These are phyloP conservation scores for Catunica adiposa DNA, from an alignment of 2,329 filamentous ascomycete genomes.

Conservation along the genomic window DNA sequence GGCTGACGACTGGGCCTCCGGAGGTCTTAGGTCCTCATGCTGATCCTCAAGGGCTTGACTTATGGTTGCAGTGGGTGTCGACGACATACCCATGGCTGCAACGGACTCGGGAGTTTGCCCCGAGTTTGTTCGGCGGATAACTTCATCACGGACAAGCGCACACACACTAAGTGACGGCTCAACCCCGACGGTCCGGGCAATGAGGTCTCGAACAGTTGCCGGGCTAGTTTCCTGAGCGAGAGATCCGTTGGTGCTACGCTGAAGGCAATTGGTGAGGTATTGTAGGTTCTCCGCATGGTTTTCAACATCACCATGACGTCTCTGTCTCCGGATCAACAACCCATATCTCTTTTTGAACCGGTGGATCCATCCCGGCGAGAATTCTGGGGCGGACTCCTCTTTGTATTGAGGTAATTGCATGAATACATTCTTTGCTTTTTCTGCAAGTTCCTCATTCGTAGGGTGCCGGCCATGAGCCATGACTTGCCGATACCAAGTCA, in stretches of 20 bases:
- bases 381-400: constrained; percentile 42
- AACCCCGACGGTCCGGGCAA: constrained; percentile 38
- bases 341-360: constrained; percentile 48
- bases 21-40: neutral
- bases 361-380: constrained; percentile 48
- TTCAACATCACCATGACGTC: constrained; percentile 32
- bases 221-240: constrained; percentile 42
- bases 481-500: constrained; percentile 38
- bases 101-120: neutral
- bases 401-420: constrained; percentile 41
- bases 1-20: neutral
- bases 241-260: constrained; percentile 34
- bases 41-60: neutral
- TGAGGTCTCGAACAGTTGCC: constrained; percentile 39
- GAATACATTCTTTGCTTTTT: constrained; percentile 45
- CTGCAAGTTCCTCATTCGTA: constrained; percentile 45
- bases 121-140: constrained; percentile 24
- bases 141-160: constrained; percentile 41
- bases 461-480: constrained; percentile 38
- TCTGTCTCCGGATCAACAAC: constrained; percentile 38
- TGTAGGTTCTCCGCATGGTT: constrained; percentile 39
- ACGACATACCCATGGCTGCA: neutral
- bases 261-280: constrained; percentile 44
- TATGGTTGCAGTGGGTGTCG: neutral
- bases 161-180: constrained; percentile 37